These are phyloP conservation scores for Silene noctiflora DNA, from an alignment of 179 eudicot genomes.

Conservation along the genomic window DNA sequence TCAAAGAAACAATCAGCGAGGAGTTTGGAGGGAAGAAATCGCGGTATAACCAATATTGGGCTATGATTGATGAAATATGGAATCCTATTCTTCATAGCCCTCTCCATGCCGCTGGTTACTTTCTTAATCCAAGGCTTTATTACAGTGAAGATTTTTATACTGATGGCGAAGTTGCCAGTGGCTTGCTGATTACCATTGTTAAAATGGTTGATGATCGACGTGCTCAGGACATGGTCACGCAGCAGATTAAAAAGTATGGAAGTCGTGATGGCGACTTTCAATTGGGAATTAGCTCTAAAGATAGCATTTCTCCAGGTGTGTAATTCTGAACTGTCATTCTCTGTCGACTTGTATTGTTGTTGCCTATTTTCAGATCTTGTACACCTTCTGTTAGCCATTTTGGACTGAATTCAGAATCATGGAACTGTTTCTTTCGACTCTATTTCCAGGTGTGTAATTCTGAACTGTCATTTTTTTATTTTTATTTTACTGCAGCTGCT, in stretches of 20 bases:
- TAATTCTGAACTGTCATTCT: background rate
- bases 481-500: slow-evolving; percentile 39
- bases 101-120: slow-evolving; percentile 63
- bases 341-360: background rate
- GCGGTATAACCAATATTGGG: slow-evolving; percentile 40
- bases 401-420: background rate
- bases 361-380: background rate
- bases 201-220: slow-evolving; percentile 25
- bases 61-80: slow-evolving; percentile 64
- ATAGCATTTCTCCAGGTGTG: slow-evolving; percentile 48
- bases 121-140: slow-evolving; percentile 34
- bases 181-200: slow-evolving; percentile 35
- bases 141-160: slow-evolving; percentile 28
- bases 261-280: slow-evolving; percentile 26
- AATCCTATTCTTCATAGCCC: slow-evolving; percentile 54
- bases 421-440: background rate
- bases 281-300: slow-evolving; percentile 21
- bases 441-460: no score
- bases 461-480: no score
- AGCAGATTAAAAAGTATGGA: slow-evolving; percentile 28
- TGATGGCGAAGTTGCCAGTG: slow-evolving; percentile 41
- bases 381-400: no score
- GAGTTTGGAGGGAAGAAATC: slow-evolving; percentile 36
- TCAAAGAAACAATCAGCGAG: slow-evolving; percentile 50
- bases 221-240: slow-evolving; percentile 32